phyloP scores from a whole-genome alignment of 352 stramenopile genomes.

The Globisporangium paroecandrum region DNA sequence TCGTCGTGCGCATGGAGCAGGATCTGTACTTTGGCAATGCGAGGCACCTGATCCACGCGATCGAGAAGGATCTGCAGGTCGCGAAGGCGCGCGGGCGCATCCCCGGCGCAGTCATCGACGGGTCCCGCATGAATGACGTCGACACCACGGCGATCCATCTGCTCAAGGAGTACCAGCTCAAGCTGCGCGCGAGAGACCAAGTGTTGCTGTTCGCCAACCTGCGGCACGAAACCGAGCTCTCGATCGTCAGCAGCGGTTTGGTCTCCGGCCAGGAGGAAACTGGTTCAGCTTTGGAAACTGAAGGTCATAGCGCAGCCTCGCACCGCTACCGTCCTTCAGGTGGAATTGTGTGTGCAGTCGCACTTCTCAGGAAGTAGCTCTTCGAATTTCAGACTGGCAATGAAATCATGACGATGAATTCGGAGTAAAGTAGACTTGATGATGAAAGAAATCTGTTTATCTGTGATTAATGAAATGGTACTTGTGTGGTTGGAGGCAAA shows the following conservation, averaged over 20 bases:
- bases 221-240: slow-evolving; percentile 8
- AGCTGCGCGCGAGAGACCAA: slow-evolving; percentile 12
- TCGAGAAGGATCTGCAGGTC: slow-evolving; percentile 35
- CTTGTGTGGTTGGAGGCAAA: no score
- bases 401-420: no score
- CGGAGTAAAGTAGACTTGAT: no score
- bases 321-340: background rate
- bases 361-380: background rate
- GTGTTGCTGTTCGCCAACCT: slow-evolving; percentile 15
- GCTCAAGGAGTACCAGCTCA: slow-evolving; percentile 14
- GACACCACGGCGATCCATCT: slow-evolving; percentile 20
- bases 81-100: slow-evolving; percentile 27
- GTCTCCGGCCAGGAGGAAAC: background rate
- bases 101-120: slow-evolving; percentile 30
- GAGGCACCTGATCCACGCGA: slow-evolving; percentile 56
- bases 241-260: slow-evolving; percentile 11
- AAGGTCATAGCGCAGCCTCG: background rate
- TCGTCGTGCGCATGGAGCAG: slow-evolving; percentile 60
- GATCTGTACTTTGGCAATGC: slow-evolving; percentile 74
- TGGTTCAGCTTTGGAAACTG: no score
- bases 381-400: no score
- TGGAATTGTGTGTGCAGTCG: background rate
- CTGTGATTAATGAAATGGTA: no score
- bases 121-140: slow-evolving; percentile 24
- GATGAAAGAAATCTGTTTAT: no score